Evolutionary conservation across 805 yeast species (phyloP).

Genomic region (Myxozyma neotropica): DNA sequence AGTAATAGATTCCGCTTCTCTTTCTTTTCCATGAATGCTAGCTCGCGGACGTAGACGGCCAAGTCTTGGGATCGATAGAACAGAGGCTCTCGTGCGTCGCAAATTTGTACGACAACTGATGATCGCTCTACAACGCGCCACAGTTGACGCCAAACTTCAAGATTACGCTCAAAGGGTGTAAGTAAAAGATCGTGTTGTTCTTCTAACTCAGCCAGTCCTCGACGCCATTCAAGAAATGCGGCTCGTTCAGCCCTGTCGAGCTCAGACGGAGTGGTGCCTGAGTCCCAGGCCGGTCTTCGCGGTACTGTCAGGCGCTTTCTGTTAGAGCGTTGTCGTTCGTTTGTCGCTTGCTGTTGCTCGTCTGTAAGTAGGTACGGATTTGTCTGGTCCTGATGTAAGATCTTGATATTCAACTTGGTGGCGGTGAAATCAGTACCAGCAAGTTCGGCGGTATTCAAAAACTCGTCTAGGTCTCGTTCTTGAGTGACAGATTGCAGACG

Average conservation of each 20-base stretch:
- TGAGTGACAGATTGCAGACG: constrained; percentile 92
- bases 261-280: constrained; percentile 68
- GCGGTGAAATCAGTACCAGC: constrained; percentile 97
- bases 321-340: constrained; percentile 60
- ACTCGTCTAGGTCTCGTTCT: constrained; percentile 91
- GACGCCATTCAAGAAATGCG: constrained; percentile 92
- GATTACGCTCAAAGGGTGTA: constrained; percentile 95
- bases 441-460: constrained; percentile 89
- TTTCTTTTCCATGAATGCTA: constrained; percentile 63
- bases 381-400: constrained; percentile 63
- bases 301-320: constrained; percentile 76
- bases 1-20: constrained; percentile 73
- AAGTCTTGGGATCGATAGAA: constrained; percentile 86
- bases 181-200: constrained; percentile 81
- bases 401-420: constrained; percentile 80
- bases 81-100: constrained; percentile 94
- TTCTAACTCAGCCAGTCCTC: constrained; percentile 81
- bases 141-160: constrained; percentile 97
- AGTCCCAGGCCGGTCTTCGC: constrained; percentile 86
- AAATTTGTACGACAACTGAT: constrained; percentile 92
- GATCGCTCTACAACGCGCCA: constrained; percentile 98
- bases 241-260: constrained; percentile 86
- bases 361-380: constrained; percentile 65
- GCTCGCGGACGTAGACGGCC: constrained; percentile 77
- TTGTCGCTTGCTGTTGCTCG: constrained; percentile 58